phyloP scores from a whole-genome alignment of 108 stramenopile species.

The Chaetoceros tenuissimus region DNA sequence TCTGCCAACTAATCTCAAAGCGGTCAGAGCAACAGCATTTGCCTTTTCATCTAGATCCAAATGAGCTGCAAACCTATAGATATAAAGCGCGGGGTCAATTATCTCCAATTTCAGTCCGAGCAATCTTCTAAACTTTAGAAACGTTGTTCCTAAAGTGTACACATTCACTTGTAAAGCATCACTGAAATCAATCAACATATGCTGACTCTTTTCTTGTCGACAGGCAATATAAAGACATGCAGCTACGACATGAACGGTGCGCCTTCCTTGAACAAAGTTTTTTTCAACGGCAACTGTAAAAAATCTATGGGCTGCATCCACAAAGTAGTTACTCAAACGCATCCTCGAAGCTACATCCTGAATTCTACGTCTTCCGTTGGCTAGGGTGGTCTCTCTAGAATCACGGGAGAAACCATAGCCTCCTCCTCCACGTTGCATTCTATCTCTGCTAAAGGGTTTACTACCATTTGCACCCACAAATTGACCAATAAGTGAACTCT shows the following conservation, averaged over 20 bases:
- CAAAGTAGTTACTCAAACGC: constrained; percentile 67
- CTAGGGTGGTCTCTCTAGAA: constrained; percentile 86
- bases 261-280: constrained; percentile 91
- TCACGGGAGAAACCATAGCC: constrained; percentile 84
- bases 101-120: constrained; percentile 89
- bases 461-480: constrained; percentile 71
- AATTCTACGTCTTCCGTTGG: constrained; percentile 76
- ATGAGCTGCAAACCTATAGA: constrained; percentile 97
- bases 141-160: constrained; percentile 93
- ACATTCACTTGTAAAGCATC: constrained; percentile 98
- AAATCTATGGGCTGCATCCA: constrained; percentile 88
- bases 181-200: constrained; percentile 98
- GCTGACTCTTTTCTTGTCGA: constrained; percentile 92
- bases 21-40: constrained; percentile 80
- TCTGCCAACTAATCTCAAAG: constrained; percentile 84
- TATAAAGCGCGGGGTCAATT: constrained; percentile 96
- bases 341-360: constrained; percentile 77
- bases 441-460: constrained; percentile 51
- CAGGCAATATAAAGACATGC: constrained; percentile 98
- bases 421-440: constrained; percentile 42
- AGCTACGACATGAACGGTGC: constrained; percentile 88
- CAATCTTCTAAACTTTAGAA: constrained; percentile 88
- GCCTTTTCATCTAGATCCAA: constrained; percentile 92
- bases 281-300: constrained; percentile 92
- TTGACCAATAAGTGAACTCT: constrained; percentile 77